These are phyloP conservation scores for Gomphus bonarii DNA, from an alignment of 1,284 basidiomycete genomes.

Conservation along the genomic window DNA sequence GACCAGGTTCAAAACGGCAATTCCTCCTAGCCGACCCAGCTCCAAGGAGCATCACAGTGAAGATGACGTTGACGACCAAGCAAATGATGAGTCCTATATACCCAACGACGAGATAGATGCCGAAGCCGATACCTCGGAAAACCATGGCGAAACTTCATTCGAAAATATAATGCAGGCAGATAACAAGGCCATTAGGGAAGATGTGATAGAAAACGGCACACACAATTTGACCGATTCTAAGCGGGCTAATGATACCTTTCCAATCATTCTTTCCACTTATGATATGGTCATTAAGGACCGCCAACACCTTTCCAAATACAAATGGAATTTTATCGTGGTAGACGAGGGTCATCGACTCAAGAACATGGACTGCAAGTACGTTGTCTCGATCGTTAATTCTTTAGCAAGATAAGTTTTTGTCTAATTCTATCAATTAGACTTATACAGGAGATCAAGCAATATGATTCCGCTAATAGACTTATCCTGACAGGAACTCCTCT, in stretches of 20 bases:
- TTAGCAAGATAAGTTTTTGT: background rate
- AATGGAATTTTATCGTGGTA: constrained; percentile 92
- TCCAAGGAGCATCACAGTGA: constrained; percentile 5
- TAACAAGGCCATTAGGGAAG: background rate
- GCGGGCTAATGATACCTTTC: constrained; percentile 36
- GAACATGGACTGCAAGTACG: constrained; percentile 75
- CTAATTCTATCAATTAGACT: constrained; percentile 29
- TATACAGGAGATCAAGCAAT: constrained; percentile 86
- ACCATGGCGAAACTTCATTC: constrained; percentile 2
- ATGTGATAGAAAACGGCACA: background rate
- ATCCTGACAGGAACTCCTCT: constrained; percentile 91
- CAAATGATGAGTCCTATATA: background rate
- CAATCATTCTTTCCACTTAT: constrained; percentile 84
- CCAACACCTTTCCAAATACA: constrained; percentile 50
- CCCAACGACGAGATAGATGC: constrained; percentile 8
- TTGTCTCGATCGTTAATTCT: constrained; percentile 1
- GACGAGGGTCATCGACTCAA: constrained; percentile 94
- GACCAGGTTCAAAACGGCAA: background rate
- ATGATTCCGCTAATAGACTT: constrained; percentile 78
- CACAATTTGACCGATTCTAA: constrained; percentile 6
- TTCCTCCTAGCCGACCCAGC: constrained; percentile 15
- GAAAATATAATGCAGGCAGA: constrained; percentile 5
- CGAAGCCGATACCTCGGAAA: constrained; percentile 1
- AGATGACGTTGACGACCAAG: constrained; percentile 16
- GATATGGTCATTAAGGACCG: constrained; percentile 88